Evolutionary conservation across 148 eudicot genomes (phyloP).

Genomic region (Vaccinium corymbosum): DNA sequence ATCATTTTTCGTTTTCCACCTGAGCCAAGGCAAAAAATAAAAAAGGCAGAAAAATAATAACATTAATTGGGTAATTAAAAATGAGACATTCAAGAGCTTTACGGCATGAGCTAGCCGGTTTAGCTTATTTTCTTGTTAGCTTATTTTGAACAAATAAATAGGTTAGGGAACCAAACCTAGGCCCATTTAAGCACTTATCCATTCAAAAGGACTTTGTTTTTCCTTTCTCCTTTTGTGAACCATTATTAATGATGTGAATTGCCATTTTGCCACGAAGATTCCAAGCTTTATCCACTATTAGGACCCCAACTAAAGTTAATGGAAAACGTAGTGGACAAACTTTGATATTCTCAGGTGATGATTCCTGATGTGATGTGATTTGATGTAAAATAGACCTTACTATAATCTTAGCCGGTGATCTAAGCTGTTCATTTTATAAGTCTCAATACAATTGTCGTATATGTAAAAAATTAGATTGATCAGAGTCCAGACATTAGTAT

Average conservation of each 20-base stretch:
- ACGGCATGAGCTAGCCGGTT: too few relatives aligned
- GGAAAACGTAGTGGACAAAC: background rate
- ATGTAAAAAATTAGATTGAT: too few relatives aligned
- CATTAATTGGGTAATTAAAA: too few relatives aligned
- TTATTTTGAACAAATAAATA: background rate
- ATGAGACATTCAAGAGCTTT: too few relatives aligned
- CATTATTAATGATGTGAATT: background rate
- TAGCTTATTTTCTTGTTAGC: background rate
- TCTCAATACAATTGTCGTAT: background rate
- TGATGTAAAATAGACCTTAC: background rate
- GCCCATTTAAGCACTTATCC: background rate
- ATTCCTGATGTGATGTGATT: background rate
- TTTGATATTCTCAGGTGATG: background rate
- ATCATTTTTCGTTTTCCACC: constrained; percentile 44
- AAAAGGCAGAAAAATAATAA: too few relatives aligned
- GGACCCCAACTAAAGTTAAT: background rate
- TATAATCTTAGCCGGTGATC: too few relatives aligned
- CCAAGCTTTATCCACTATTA: background rate
- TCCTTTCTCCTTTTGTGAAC: background rate
- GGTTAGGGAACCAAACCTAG: background rate
- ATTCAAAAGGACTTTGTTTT: background rate
- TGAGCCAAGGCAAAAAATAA: constrained; percentile 4
- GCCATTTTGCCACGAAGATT: background rate
- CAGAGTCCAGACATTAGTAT: background rate
- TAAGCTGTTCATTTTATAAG: background rate